Evolutionary conservation across 2,329 filamentous ascomycete species (phyloP).

Genomic region (Colletotrichum theobromicola): DNA sequence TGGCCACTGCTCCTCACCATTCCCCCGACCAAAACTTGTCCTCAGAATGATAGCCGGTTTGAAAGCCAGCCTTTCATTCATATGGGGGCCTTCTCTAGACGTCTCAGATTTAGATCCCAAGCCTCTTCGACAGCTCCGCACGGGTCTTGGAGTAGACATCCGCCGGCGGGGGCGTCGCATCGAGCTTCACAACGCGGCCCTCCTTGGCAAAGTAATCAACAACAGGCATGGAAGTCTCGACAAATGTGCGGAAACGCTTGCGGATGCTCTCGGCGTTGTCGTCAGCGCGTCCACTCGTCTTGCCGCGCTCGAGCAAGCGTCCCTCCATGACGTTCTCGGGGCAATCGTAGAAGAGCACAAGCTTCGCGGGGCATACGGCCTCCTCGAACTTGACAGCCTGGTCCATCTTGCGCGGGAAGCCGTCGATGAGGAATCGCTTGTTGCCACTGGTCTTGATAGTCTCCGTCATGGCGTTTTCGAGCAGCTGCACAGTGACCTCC

Average conservation of each 20-base stretch:
- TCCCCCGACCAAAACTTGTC: neutral
- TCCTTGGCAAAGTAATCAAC: conserved; percentile 82
- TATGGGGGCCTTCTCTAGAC: neutral
- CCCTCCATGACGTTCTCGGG: conserved; percentile 87
- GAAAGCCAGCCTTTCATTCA: neutral
- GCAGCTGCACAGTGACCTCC: conserved; percentile 92
- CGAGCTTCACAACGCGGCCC: conserved; percentile 80
- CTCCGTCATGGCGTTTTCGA: conserved; percentile 90
- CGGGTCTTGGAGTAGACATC: conserved; percentile 61
- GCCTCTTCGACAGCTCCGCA: conserved; percentile 51
- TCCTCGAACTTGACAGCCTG: conserved; percentile 95
- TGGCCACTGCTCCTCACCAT: neutral
- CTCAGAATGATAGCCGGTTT: neutral
- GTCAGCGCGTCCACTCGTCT: conserved; percentile 89
- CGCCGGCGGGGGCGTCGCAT: conserved; percentile 72
- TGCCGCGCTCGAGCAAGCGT: conserved; percentile 84
- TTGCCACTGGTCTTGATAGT: conserved; percentile 57
- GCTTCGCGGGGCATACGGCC: conserved; percentile 79
- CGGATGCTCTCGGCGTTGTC: conserved; percentile 96
- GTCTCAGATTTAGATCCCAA: conserved; percentile 38
- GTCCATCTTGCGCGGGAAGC: conserved; percentile 97
- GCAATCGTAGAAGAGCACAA: conserved; percentile 95
- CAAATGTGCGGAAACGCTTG: conserved; percentile 93
- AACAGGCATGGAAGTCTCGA: conserved; percentile 97
- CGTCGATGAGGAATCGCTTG: conserved; percentile 78